These are phyloP conservation scores for Hypoxylon sp. DNA, from an alignment of 2,329 filamentous ascomycete genomes.

Conservation along the genomic window DNA sequence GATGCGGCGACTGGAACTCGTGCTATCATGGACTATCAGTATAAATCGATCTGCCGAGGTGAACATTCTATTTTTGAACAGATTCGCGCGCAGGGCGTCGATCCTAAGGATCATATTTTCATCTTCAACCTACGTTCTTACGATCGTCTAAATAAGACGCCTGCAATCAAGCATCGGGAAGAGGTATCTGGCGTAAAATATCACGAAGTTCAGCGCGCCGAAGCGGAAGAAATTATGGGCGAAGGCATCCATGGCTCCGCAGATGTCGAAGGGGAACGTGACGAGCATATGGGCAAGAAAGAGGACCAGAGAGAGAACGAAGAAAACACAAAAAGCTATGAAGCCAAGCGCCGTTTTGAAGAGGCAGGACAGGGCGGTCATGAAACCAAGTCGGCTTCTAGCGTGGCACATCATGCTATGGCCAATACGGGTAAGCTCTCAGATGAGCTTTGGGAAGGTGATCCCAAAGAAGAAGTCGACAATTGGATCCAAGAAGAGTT, in stretches of 20 bases:
- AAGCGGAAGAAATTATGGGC: slow-evolving; percentile 90
- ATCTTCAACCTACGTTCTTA: slow-evolving; percentile 95
- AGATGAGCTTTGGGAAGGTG: slow-evolving; percentile 83
- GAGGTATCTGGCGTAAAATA: slow-evolving; percentile 87
- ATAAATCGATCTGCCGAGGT: slow-evolving; percentile 93
- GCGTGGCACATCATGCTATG: slow-evolving; percentile 87
- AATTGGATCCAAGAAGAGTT: slow-evolving; percentile 97
- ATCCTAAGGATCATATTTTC: slow-evolving; percentile 87
- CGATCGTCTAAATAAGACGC: slow-evolving; percentile 89
- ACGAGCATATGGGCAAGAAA: slow-evolving; percentile 64
- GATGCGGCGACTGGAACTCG: slow-evolving; percentile 87
- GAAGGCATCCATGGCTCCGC: slow-evolving; percentile 75
- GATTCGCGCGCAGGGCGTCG: slow-evolving; percentile 79
- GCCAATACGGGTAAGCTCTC: slow-evolving; percentile 71
- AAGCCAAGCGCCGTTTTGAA: slow-evolving; percentile 69
- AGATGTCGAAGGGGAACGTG: slow-evolving; percentile 62
- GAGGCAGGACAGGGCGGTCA: slow-evolving; percentile 58
- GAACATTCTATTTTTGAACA: slow-evolving; percentile 91
- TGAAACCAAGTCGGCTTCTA: slow-evolving; percentile 60
- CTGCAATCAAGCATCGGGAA: slow-evolving; percentile 80
- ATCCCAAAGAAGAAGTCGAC: slow-evolving; percentile 81
- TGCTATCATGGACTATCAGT: slow-evolving; percentile 99
- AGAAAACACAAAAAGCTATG: slow-evolving; percentile 57
- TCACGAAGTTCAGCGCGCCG: slow-evolving; percentile 86
- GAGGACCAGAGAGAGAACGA: slow-evolving; percentile 56